phyloP scores from a whole-genome alignment of 805 yeast genomes.

The Yarrowia keelungensis region DNA sequence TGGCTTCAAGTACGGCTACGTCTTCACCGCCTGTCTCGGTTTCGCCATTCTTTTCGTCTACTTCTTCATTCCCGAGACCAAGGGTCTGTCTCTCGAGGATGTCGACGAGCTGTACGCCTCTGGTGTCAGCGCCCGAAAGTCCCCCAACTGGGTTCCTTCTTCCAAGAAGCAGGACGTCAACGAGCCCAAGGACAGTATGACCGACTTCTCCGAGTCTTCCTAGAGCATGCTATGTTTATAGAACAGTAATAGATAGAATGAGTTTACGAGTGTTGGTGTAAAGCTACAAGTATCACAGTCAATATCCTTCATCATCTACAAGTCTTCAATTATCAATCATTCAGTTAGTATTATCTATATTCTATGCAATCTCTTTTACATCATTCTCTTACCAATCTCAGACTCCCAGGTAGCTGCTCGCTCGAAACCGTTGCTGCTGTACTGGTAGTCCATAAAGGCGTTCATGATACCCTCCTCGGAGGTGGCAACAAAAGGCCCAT shows the following conservation, averaged over 20 bases:
- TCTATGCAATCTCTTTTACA: not conserved
- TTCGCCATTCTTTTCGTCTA: conserved; percentile 69
- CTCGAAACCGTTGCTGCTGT: conserved; percentile 50
- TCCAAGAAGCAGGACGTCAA: conserved; percentile 12
- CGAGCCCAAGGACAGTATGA: conserved; percentile 15
- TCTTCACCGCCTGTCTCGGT: conserved; percentile 66
- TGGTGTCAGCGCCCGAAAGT: conserved; percentile 48
- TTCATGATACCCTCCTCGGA: conserved; percentile 67
- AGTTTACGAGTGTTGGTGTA: not conserved
- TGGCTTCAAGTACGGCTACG: conserved; percentile 72
- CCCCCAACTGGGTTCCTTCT: conserved; percentile 57
- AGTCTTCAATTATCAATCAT: not conserved
- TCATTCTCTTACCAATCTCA: conserved; percentile 46
- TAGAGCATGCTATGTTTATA: conserved; percentile 3
- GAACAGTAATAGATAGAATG: not conserved
- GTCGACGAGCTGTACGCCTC: conserved; percentile 65
- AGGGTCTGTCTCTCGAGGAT: conserved; percentile 82
- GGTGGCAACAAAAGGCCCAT: conserved; percentile 91
- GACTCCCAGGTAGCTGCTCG: conserved; percentile 49
- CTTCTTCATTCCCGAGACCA: conserved; percentile 78
- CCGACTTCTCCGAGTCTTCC: conserved; percentile 30
- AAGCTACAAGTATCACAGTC: too few relatives aligned
- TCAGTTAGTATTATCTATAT: conserved; percentile 1
- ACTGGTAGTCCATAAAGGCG: conserved; percentile 76
- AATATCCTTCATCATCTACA: too few relatives aligned